phyloP scores from a whole-genome alignment of 1,284 basidiomycete genomes.

The Phellopilus nigrolimitatus region DNA sequence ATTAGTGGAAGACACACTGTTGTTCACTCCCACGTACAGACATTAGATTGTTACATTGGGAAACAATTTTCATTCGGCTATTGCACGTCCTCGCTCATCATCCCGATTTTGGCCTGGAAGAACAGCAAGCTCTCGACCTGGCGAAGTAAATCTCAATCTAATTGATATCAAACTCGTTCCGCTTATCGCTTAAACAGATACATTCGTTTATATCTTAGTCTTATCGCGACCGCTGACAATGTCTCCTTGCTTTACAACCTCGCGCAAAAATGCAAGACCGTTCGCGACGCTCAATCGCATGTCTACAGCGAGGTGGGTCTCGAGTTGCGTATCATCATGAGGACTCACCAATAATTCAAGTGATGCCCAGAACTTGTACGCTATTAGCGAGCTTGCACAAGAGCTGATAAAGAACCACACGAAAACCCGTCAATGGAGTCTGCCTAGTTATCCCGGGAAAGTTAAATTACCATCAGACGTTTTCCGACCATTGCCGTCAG shows the following conservation, averaged over 20 bases:
- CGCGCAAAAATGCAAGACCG: slow-evolving; percentile 80
- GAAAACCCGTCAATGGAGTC: slow-evolving; percentile 64
- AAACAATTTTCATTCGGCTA: slow-evolving; percentile 80
- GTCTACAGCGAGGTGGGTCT: slow-evolving; percentile 59
- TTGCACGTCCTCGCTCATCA: slow-evolving; percentile 90
- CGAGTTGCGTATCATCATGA: slow-evolving; percentile 8
- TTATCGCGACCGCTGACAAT: slow-evolving; percentile 73
- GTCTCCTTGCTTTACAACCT: slow-evolving; percentile 81
- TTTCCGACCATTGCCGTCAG: slow-evolving; percentile 58
- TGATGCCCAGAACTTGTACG: slow-evolving; percentile 79
- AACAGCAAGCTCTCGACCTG: slow-evolving; percentile 65
- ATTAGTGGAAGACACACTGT: neutral
- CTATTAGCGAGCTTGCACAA: slow-evolving; percentile 86
- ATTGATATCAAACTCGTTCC: slow-evolving; percentile 5
- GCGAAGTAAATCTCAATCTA: slow-evolving; percentile 48
- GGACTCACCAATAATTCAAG: neutral
- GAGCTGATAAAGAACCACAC: slow-evolving; percentile 76
- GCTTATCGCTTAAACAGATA: slow-evolving; percentile 49
- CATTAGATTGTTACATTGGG: slow-evolving; percentile 65
- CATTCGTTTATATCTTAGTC: slow-evolving; percentile 83
- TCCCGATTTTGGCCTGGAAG: slow-evolving; percentile 74
- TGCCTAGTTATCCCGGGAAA: slow-evolving; percentile 78
- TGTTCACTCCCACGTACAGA: slow-evolving; percentile 31
- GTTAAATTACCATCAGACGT: slow-evolving; percentile 82
- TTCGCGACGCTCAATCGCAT: slow-evolving; percentile 70